Percentiles rank a stretch among this genome's conserved stretches.
phyloP scores from a whole-genome alignment of 805 yeast species.

The Metschnikowia gruessii region DNA sequence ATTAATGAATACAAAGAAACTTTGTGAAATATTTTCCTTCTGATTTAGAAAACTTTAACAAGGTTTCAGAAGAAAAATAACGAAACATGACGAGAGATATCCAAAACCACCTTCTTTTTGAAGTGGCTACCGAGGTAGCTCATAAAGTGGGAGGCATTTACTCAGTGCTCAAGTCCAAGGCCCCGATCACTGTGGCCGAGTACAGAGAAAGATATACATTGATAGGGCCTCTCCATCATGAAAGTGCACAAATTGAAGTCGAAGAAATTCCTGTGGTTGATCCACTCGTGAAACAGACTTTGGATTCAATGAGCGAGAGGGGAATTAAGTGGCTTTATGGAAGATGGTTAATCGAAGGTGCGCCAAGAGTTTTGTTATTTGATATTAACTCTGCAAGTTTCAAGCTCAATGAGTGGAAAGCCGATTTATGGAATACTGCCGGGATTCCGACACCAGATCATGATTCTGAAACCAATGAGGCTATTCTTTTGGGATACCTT shows the following conservation, averaged over 20 bases:
- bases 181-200: constrained; percentile 94
- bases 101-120: constrained; percentile 82
- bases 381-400: constrained; percentile 73
- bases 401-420: constrained; percentile 86
- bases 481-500: constrained; percentile 85
- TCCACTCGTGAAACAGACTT: constrained; percentile 53
- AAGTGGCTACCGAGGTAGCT: constrained; percentile 96
- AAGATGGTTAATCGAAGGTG: constrained; percentile 96
- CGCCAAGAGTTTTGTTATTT: constrained; percentile 87
- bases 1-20: too few species aligned
- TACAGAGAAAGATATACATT: constrained; percentile 82
- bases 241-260: constrained; percentile 76
- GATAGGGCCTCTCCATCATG: constrained; percentile 80
- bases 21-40: too few species aligned
- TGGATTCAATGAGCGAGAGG: constrained; percentile 75
- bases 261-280: constrained; percentile 64
- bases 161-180: constrained; percentile 93
- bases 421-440: constrained; percentile 85
- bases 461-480: constrained; percentile 87
- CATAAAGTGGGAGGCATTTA: constrained; percentile 97
- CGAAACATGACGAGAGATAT: constrained; percentile 72
- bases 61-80: too few species aligned
- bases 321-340: constrained; percentile 87
- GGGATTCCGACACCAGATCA: constrained; percentile 93
- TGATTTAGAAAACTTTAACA: too few species aligned